Evolutionary conservation across 2,329 filamentous ascomycete genomes (phyloP), one percentile per base, ranked within the genome.

Genomic region (Diplodia corticola): DNA sequence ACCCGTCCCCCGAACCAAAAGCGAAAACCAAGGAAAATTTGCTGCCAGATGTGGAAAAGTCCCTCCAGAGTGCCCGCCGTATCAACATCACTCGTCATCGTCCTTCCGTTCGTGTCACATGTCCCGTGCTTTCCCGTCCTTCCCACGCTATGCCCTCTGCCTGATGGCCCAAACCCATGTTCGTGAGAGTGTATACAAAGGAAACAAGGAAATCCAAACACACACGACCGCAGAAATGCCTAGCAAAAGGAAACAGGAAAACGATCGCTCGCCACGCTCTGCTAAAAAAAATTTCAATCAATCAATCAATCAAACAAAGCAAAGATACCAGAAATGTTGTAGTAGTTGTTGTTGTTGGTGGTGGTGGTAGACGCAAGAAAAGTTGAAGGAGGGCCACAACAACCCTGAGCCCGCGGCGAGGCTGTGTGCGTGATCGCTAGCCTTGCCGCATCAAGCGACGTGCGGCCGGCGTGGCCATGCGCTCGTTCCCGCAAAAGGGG

Each of bases 221-320:
- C 46, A 60, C 70, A 66, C 53, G 64, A 53, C 65, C 64, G 67
- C 54, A 66, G 26, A 53, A 65, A 63, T 63, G 63, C 59, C 60
- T 24, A 67, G 46, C 53, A 46, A 54, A 48, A 65, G 30, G 68
- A 69, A 68, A 70, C 67, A 69, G 70, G 64, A 69, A 68, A 71
- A 68, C 74, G 73, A 74, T 70, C 72, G 72, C 74, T 75, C 73
- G 74, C 74, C 75, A 71, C 72, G 74, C 73, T 76, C 69, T 72
- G 73, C 73, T 73, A 60, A 24, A 65, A 68, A 67, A n/a, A n/a
- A n/a, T n/a, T n/a, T 67, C 69, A 69, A 69, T 69, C 67, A 69
- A 69, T 64, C 71, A 71, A 72, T 71, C 73, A 74, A 70, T 65
- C 70, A 72, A 26, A 57, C 37, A 57, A 24, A 30, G 22, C n/a